Evolutionary conservation across 331 rosid genomes (phyloP).

Genomic region (Spiraea crenata): DNA sequence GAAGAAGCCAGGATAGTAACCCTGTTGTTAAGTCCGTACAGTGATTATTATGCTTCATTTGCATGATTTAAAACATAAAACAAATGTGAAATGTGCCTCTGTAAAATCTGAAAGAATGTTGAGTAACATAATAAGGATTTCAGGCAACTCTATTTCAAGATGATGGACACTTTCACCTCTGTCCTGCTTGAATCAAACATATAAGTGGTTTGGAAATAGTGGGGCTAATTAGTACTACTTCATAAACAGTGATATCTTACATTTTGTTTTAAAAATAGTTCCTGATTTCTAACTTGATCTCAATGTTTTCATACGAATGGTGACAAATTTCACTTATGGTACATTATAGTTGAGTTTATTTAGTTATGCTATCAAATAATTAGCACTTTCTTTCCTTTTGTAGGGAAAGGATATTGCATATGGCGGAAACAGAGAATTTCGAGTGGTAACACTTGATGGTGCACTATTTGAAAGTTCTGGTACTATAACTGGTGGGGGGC

Average conservation of each 20-base stretch:
- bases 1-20: background rate
- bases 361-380: constrained; percentile 11
- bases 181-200: background rate
- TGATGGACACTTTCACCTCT: background rate
- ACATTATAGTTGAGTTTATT: background rate
- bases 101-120: background rate
- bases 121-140: background rate
- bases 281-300: background rate
- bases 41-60: background rate
- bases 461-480: constrained; percentile 91
- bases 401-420: constrained; percentile 89
- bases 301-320: background rate
- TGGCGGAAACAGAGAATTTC: constrained; percentile 58
- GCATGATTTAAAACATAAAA: background rate
- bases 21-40: background rate
- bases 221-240: background rate
- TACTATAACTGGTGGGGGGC: constrained; percentile 95
- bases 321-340: background rate
- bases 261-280: background rate
- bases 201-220: background rate
- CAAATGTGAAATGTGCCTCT: background rate
- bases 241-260: background rate
- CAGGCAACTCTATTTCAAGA: background rate
- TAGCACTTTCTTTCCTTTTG: constrained; percentile 23
- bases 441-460: constrained; percentile 94